Conservation (phyloP, 768 basidiomycete genomes). For the Collybiopsis confluens region DNA sequence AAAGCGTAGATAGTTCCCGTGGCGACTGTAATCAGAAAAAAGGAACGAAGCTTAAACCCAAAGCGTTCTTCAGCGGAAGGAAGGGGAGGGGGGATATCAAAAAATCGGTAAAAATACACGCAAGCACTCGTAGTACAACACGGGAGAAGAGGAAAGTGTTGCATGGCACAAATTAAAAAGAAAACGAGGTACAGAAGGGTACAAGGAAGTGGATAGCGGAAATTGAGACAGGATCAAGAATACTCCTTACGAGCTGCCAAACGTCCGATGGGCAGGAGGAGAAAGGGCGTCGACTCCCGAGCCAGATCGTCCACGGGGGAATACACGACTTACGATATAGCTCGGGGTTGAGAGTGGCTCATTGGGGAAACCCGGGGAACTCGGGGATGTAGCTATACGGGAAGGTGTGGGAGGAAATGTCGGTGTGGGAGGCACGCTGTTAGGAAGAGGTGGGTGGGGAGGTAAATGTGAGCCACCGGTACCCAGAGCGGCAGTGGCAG, state of each 20-base stretch:
- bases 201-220: neutral
- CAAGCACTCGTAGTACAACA: neutral
- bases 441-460: constrained; percentile 12
- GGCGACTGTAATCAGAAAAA: neutral
- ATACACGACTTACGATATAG: constrained; percentile 8
- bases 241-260: neutral
- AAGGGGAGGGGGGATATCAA: too few relatives aligned
- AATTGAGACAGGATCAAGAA: neutral
- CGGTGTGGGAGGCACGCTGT: constrained; percentile 1
- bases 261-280: neutral
- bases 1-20: neutral
- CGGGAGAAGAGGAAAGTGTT: too few relatives aligned
- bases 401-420: neutral
- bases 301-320: neutral
- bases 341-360: constrained; percentile 2
- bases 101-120: too few relatives aligned
- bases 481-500: neutral
- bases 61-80: too few relatives aligned
- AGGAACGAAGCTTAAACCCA: neutral
- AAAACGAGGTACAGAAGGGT: neutral
- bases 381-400: neutral
- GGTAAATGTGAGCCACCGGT: constrained; percentile 7
- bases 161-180: too few relatives aligned
- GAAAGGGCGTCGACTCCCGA: neutral
- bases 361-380: neutral